Evolutionary conservation across 176 grass and related monocot genomes (phyloP).

Genomic region (Triticum dicoccoides): DNA sequence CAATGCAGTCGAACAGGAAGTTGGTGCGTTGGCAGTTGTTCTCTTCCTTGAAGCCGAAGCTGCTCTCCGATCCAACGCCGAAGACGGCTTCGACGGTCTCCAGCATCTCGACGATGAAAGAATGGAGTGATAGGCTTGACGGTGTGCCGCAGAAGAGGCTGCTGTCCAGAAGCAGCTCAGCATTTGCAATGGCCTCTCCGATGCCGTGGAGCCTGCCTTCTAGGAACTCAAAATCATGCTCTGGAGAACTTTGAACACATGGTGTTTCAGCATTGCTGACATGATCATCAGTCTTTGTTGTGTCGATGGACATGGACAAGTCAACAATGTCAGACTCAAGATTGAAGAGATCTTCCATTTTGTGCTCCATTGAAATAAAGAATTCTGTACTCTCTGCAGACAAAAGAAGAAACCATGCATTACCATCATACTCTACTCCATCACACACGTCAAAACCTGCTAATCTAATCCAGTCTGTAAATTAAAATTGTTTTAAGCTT

Average conservation of each 20-base stretch:
- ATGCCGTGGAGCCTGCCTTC: conserved; percentile 43
- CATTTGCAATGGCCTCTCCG: conserved; percentile 47
- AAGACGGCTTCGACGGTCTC: conserved; percentile 19
- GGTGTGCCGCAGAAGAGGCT: not conserved
- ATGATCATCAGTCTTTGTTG: not conserved
- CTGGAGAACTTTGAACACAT: not conserved
- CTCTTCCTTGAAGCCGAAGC: conserved; percentile 27
- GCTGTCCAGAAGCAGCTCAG: conserved; percentile 42
- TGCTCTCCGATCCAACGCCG: conserved; percentile 8
- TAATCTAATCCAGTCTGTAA: not conserved
- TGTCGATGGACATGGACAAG: conserved; percentile 23
- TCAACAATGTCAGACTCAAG: conserved; percentile 41
- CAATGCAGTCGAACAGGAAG: conserved; percentile 78
- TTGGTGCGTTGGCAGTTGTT: conserved; percentile 37
- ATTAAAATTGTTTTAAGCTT: not conserved
- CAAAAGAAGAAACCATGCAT: not conserved
- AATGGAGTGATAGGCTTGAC: conserved; percentile 23
- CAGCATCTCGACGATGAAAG: conserved; percentile 57
- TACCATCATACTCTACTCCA: not conserved
- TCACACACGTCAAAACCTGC: not conserved
- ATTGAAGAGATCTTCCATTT: conserved; percentile 49
- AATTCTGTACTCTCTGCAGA: conserved; percentile 39
- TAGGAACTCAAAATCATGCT: conserved; percentile 38
- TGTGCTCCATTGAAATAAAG: conserved; percentile 28
- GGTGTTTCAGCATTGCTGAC: not conserved